phyloP scores from a whole-genome alignment of 2,329 filamentous ascomycete species.

The Cladosporium sp. region DNA sequence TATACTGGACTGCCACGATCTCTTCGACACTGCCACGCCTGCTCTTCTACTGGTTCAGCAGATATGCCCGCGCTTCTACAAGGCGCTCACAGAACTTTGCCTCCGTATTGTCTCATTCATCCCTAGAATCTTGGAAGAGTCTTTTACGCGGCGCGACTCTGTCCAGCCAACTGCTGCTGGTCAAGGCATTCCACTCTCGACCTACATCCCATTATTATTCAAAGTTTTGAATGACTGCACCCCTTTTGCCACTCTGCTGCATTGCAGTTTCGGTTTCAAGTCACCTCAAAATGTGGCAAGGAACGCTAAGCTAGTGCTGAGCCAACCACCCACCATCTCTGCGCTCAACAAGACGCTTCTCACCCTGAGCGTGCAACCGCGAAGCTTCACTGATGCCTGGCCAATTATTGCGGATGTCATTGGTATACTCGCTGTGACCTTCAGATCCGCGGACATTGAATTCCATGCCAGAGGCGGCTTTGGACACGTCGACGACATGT shows the following conservation, averaged over 20 bases:
- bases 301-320: neutral
- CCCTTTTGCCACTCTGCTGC: constrained; percentile 13
- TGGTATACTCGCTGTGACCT: constrained; percentile 18
- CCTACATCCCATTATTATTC: constrained; percentile 24
- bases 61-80: constrained; percentile 18
- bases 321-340: neutral
- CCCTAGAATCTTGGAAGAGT: constrained; percentile 23
- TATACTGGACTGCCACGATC: constrained; percentile 29
- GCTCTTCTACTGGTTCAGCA: neutral
- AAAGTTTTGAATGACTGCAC: constrained; percentile 17
- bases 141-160: constrained; percentile 28
- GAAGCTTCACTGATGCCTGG: constrained; percentile 27
- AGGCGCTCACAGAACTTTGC: constrained; percentile 22
- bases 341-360: constrained; percentile 14
- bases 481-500: constrained; percentile 19
- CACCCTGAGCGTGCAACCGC: constrained; percentile 10
- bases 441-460: constrained; percentile 15
- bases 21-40: neutral
- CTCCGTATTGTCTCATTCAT: constrained; percentile 24
- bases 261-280: constrained; percentile 8
- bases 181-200: constrained; percentile 22
- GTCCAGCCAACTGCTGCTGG: constrained; percentile 21
- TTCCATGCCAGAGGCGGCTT: constrained; percentile 10
- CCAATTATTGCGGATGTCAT: constrained; percentile 25
- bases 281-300: neutral